Conservation (phyloP, 2,329 filamentous ascomycete species). For the Grosmannia clavigera region DNA sequence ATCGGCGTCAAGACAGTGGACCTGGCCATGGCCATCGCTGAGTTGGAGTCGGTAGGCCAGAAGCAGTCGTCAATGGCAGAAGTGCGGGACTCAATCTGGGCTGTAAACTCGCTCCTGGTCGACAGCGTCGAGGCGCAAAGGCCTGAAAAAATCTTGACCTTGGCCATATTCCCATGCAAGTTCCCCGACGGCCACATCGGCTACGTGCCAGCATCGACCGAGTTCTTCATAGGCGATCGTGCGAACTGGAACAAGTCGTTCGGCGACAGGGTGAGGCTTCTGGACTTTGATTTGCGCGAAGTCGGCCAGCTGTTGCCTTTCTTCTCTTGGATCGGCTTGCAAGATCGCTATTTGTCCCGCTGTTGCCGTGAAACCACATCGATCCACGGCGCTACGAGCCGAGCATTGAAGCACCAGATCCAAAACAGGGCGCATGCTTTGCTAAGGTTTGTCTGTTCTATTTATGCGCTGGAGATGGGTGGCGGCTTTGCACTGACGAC, state of each 20-base stretch:
- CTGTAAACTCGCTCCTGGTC: not conserved
- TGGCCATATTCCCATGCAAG: not conserved
- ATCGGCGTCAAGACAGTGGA: slow-evolving; percentile 19
- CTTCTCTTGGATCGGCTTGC: not conserved
- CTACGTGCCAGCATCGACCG: not conserved
- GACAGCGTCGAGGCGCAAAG: not conserved
- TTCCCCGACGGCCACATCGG: not conserved
- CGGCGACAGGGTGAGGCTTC: not conserved
- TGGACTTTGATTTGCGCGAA: not conserved
- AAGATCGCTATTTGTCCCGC: not conserved
- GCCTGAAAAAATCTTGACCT: not conserved
- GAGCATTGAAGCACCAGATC: not conserved
- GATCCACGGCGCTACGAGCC: not conserved
- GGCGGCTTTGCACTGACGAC: too few species aligned
- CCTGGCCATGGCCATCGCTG: slow-evolving; percentile 19
- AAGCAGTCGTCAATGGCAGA: not conserved
- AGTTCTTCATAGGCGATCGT: not conserved
- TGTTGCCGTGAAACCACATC: not conserved
- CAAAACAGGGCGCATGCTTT: not conserved
- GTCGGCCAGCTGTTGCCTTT: not conserved
- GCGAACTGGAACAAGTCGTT: not conserved
- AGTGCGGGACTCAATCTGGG: not conserved
- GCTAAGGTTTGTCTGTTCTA: not conserved
- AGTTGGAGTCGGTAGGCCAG: slow-evolving; percentile 11
- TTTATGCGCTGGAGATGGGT: too few species aligned